phyloP scores from a whole-genome alignment of 352 stramenopile genomes.

The Globisporangium emineosum region DNA sequence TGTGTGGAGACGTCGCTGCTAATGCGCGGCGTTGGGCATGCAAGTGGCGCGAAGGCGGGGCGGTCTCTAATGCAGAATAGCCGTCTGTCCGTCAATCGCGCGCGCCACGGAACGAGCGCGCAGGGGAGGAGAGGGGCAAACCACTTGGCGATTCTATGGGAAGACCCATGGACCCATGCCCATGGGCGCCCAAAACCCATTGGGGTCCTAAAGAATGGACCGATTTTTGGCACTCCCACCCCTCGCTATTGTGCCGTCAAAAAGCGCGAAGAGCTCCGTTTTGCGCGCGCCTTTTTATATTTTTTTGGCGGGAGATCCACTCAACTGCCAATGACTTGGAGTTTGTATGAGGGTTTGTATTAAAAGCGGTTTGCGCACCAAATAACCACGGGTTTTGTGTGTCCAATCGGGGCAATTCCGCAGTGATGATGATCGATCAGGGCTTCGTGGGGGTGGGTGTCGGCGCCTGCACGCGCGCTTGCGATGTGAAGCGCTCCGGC shows the following conservation, averaged over 20 bases:
- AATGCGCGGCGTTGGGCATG: background rate
- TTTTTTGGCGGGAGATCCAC: conserved; percentile 15
- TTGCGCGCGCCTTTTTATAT: conserved; percentile 14
- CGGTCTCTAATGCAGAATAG: conserved; percentile 13
- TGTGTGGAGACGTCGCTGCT: background rate
- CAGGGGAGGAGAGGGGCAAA: conserved; percentile 1
- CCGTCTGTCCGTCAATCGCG: conserved; percentile 1
- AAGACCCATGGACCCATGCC: conserved; percentile 4
- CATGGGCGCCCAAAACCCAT: conserved; percentile 5
- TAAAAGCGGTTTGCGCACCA: background rate
- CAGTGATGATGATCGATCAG: conserved; percentile 1
- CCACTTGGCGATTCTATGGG: conserved; percentile 6
- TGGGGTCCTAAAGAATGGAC: background rate
- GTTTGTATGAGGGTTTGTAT: conserved; percentile 13
- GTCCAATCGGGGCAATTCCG: too few relatives aligned
- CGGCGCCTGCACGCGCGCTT: background rate
- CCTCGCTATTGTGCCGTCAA: conserved; percentile 13
- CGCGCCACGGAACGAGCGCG: background rate
- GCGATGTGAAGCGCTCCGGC: background rate
- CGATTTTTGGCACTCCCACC: conserved; percentile 8
- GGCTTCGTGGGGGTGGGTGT: background rate
- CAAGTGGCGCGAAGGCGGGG: background rate
- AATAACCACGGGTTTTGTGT: background rate
- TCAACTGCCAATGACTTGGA: conserved; percentile 15
- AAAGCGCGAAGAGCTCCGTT: too few relatives aligned